phyloP scores from a whole-genome alignment of 2,329 filamentous ascomycete genomes.

The Fusarium piperis region DNA sequence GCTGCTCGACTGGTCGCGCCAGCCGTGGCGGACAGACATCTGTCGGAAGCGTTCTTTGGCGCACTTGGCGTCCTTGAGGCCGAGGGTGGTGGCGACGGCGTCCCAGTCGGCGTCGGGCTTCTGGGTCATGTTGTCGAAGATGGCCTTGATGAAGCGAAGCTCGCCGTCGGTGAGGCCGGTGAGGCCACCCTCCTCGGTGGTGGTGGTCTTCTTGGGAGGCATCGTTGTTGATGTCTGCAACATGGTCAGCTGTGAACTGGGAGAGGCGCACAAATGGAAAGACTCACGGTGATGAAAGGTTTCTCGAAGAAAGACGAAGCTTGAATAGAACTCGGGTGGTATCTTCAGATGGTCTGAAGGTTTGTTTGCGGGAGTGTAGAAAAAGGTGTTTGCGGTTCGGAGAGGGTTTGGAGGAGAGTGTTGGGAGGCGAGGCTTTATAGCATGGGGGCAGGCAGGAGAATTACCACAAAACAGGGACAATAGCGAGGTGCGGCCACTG shows the following conservation, averaged over 20 bases:
- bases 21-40: slow-evolving; percentile 53
- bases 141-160: slow-evolving; percentile 51
- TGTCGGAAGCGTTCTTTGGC: slow-evolving; percentile 55
- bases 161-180: slow-evolving; percentile 48
- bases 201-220: slow-evolving; percentile 46
- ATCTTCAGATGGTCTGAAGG: not conserved
- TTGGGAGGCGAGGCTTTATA: slow-evolving; percentile 2
- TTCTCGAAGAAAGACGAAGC: not conserved
- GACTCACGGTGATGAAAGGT: slow-evolving; percentile 5
- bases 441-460: not conserved
- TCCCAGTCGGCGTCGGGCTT: slow-evolving; percentile 55
- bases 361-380: not conserved
- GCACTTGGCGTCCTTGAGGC: slow-evolving; percentile 54
- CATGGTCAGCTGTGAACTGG: slow-evolving; percentile 3
- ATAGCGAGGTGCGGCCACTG: not conserved
- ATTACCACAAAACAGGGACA: not conserved
- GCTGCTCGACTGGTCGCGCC: slow-evolving; percentile 43
- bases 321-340: not conserved
- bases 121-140: slow-evolving; percentile 54
- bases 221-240: slow-evolving; percentile 33
- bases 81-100: slow-evolving; percentile 48
- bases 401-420: slow-evolving; percentile 8
- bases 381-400: not conserved
- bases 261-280: not conserved
- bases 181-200: slow-evolving; percentile 29